Percentiles rank a stretch among this genome's conserved stretches.
phyloP scores from a whole-genome alignment of 2,329 filamentous ascomycete genomes.

The Orbilia quercus region DNA sequence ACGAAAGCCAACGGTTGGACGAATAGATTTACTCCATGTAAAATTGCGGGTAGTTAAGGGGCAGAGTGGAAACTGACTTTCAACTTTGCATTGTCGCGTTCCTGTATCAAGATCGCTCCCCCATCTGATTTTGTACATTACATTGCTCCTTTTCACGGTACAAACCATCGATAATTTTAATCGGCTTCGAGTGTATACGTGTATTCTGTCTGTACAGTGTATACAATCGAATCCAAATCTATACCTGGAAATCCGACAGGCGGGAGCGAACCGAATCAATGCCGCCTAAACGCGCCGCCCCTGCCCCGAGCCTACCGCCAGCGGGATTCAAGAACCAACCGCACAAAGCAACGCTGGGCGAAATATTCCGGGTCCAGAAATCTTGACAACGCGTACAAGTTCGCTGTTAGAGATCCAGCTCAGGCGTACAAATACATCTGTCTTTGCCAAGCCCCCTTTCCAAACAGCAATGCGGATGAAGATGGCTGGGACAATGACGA shows the following conservation, averaged over 20 bases:
- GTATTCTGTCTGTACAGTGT: no score
- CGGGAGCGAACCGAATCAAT: no score
- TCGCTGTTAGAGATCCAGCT: conserved; percentile 58
- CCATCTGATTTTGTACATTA: no score
- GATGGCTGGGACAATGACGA: conserved; percentile 24
- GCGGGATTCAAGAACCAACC: conserved; percentile 3
- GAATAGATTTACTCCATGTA: neutral
- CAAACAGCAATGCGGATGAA: conserved; percentile 2
- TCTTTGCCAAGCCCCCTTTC: conserved; percentile 59
- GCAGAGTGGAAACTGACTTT: no score
- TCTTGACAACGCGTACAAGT: conserved; percentile 61
- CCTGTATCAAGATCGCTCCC: no score
- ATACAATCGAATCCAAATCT: no score
- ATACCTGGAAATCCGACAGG: no score
- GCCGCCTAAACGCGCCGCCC: conserved; percentile 30
- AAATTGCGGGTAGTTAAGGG: no score
- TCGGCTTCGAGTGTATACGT: no score
- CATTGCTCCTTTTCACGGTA: no score
- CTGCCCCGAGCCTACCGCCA: neutral
- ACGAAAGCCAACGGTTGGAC: neutral
- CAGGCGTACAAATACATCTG: conserved; percentile 61
- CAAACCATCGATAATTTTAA: no score
- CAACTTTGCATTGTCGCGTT: no score
- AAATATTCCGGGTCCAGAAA: conserved; percentile 62
- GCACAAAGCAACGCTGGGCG: conserved; percentile 61